Conservation (phyloP, 345 rosid species). For the Citropsis articulata region DNA sequence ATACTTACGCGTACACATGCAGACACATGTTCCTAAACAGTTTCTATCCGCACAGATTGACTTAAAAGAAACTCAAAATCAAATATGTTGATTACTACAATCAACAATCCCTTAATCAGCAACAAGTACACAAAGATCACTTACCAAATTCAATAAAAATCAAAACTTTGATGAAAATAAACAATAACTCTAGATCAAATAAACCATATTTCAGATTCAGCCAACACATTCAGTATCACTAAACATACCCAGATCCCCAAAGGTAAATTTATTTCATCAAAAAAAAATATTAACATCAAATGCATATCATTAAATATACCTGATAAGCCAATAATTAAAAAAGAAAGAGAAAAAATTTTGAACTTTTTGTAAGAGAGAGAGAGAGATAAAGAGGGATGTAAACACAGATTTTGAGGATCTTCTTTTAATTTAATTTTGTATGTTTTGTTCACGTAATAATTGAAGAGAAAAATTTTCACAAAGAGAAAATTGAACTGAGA, state of each 20-base stretch:
- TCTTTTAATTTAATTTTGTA: neutral
- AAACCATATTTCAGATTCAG: slow-evolving; percentile 13
- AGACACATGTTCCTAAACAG: neutral
- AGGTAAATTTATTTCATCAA: neutral
- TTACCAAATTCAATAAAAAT: neutral
- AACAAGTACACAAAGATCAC: neutral
- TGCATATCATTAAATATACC: slow-evolving; percentile 14
- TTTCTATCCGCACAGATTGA: neutral
- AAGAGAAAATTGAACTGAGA: neutral
- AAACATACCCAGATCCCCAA: neutral
- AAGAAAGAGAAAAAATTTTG: neutral
- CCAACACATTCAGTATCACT: neutral
- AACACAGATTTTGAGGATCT: neutral
- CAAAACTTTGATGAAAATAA: neutral
- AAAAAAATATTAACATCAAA: slow-evolving; percentile 3
- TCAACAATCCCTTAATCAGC: neutral
- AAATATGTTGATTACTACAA: neutral
- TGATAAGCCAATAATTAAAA: neutral
- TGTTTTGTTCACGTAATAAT: slow-evolving; percentile 2
- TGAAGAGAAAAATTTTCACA: neutral
- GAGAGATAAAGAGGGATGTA: neutral
- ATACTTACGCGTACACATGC: neutral
- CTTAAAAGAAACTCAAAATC: neutral
- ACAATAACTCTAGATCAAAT: neutral
- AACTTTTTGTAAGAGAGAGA: slow-evolving; percentile 3